Evolutionary conservation across 768 basidiomycete genomes (phyloP).

Genomic region (Pleurotus tuber-regium): DNA sequence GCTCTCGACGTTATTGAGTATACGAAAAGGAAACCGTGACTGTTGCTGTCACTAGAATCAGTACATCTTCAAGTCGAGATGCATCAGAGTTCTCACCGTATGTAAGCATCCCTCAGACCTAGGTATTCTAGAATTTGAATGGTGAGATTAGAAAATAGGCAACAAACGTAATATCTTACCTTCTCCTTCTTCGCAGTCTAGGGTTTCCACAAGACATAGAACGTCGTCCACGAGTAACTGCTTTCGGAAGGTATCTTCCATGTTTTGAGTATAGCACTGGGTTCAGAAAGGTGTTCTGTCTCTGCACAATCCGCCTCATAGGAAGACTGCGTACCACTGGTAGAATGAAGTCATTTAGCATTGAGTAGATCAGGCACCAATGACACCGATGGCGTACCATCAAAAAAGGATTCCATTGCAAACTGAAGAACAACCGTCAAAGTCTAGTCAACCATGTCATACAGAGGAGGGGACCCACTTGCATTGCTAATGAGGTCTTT

Average conservation of each 20-base stretch:
- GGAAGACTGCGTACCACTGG: slow-evolving; percentile 7
- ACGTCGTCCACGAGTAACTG: slow-evolving; percentile 5
- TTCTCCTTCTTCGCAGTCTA: slow-evolving; percentile 10
- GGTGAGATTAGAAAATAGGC: not conserved
- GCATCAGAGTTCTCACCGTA: slow-evolving; percentile 10
- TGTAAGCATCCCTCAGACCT: slow-evolving; percentile 8
- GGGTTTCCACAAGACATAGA: slow-evolving; percentile 5
- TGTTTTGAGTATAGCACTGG: not conserved
- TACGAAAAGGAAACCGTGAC: slow-evolving; percentile 8
- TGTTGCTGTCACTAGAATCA: slow-evolving; percentile 6
- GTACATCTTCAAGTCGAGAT: too few species aligned
- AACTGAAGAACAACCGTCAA: not conserved
- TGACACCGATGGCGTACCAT: not conserved
- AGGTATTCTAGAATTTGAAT: slow-evolving; percentile 2
- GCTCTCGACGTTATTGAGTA: slow-evolving; percentile 15
- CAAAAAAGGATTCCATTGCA: not conserved
- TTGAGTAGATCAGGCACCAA: not conserved
- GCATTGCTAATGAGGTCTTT: slow-evolving; percentile 26
- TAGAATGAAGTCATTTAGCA: not conserved
- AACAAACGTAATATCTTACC: not conserved
- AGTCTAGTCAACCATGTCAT: not conserved
- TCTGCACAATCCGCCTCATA: not conserved
- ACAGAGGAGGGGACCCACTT: slow-evolving; percentile 15
- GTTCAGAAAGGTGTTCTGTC: not conserved
- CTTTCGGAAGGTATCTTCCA: slow-evolving; percentile 8